These are phyloP conservation scores for Pontederia paniculata DNA, from an alignment of 176 grass and related monocot species.

Conservation along the genomic window DNA sequence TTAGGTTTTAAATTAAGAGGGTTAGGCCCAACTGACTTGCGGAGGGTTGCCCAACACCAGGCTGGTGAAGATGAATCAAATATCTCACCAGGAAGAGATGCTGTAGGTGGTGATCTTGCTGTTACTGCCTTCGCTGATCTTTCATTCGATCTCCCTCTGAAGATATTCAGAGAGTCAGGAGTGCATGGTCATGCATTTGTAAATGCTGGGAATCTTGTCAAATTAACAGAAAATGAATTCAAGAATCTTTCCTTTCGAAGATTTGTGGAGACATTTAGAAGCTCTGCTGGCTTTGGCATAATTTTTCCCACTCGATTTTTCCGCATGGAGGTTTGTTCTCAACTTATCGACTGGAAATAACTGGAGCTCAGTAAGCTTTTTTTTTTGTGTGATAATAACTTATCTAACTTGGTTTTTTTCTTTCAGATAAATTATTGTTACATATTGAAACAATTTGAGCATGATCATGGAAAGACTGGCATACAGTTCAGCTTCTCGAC, in stretches of 20 bases:
- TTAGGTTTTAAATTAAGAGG: conserved; percentile 68
- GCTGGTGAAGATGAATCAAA: conserved; percentile 27
- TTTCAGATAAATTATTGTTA: conserved; percentile 90
- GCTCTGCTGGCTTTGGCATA: conserved; percentile 67
- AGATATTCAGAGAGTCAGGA: conserved; percentile 62
- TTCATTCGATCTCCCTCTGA: conserved; percentile 74
- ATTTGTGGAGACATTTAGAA: conserved; percentile 54
- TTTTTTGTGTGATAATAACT: too few relatives aligned
- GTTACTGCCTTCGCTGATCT: conserved; percentile 73
- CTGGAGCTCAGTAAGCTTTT: too few relatives aligned
- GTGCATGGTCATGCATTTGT: conserved; percentile 77
- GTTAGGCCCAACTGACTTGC: conserved; percentile 39
- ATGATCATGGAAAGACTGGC: conserved; percentile 71
- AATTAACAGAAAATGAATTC: conserved; percentile 47
- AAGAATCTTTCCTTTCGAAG: conserved; percentile 42
- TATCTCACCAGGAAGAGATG: conserved; percentile 31
- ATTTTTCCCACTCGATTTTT: conserved; percentile 81
- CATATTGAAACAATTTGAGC: conserved; percentile 70
- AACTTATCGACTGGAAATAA: too few relatives aligned
- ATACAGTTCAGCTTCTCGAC: conserved; percentile 95
- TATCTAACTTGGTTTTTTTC: conserved; percentile 4
- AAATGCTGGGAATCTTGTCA: conserved; percentile 51
- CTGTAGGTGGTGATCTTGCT: conserved; percentile 46
- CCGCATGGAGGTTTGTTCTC: conserved; percentile 60
- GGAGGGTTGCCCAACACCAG: conserved; percentile 28